phyloP scores from a whole-genome alignment of 164 flowering plant species.

The Warburgia ugandensis region DNA sequence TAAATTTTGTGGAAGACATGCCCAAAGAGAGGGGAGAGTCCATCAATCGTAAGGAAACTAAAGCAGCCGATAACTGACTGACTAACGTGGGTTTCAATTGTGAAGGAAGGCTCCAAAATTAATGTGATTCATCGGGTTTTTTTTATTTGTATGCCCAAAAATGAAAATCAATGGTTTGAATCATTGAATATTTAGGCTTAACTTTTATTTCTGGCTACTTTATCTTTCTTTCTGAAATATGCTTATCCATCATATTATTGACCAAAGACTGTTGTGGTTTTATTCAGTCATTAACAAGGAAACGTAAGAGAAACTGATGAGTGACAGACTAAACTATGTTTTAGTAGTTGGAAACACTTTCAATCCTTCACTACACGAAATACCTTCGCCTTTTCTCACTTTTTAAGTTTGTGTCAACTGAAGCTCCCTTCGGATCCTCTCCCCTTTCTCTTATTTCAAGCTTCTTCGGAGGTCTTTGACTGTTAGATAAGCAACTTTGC shows the following conservation, averaged over 20 bases:
- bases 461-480: background rate
- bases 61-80: no score
- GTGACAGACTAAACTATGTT: constrained; percentile 21
- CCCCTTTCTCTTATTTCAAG: constrained; percentile 2
- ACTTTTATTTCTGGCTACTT: no score
- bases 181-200: no score
- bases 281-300: constrained; percentile 32
- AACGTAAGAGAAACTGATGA: constrained; percentile 17
- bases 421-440: background rate
- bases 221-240: no score
- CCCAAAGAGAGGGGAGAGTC: no score
- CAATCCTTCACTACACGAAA: constrained; percentile 27
- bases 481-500: background rate
- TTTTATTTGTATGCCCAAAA: no score
- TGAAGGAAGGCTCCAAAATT: no score
- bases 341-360: constrained; percentile 32
- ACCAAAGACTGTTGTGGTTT: background rate
- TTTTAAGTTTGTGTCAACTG: constrained; percentile 4
- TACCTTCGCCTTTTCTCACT: constrained; percentile 60
- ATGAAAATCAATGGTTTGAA: no score
- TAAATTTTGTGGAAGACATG: no score
- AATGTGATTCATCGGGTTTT: no score
- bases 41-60: no score
- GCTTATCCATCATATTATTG: background rate
- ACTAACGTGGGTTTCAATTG: no score